Percentiles rank a stretch among this genome's conserved stretches.
These are phyloP conservation scores for Neurospora crassa DNA, from an alignment of 2,329 filamentous ascomycete species.

Conservation along the genomic window DNA sequence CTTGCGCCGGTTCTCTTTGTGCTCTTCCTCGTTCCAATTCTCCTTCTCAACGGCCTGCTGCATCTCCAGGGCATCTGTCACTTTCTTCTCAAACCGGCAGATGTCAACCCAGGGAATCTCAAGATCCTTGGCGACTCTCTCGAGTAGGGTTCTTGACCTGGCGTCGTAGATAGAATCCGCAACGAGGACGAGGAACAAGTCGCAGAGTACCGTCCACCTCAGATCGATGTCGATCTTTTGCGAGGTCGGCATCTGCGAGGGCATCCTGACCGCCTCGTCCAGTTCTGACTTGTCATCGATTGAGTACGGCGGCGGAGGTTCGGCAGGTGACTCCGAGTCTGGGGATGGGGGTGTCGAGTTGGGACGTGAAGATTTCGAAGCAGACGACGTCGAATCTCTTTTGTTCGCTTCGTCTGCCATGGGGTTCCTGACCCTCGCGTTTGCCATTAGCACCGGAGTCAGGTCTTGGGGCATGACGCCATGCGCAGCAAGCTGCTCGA, in stretches of 20 bases:
- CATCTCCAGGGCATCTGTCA: slow-evolving; percentile 96
- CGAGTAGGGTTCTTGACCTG: slow-evolving; percentile 74
- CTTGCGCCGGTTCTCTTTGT: slow-evolving; percentile 81
- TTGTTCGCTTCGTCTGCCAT: slow-evolving; percentile 47
- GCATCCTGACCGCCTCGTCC: slow-evolving; percentile 70
- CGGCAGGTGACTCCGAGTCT: slow-evolving; percentile 36
- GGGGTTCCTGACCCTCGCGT: slow-evolving; percentile 86
- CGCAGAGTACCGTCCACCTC: slow-evolving; percentile 93
- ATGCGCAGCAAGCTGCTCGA: slow-evolving; percentile 90
- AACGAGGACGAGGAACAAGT: slow-evolving; percentile 90
- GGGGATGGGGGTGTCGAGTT: slow-evolving; percentile 19
- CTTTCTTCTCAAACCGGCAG: slow-evolving; percentile 90
- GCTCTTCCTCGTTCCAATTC: slow-evolving; percentile 94
- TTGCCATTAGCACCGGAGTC: slow-evolving; percentile 79
- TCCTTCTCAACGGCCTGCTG: slow-evolving; percentile 90
- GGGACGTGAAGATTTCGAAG: slow-evolving; percentile 19
- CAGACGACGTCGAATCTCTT: slow-evolving; percentile 12
- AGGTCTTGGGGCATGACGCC: slow-evolving; percentile 79
- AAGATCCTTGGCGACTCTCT: slow-evolving; percentile 71
- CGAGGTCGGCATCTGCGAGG: slow-evolving; percentile 71
- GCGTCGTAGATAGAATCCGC: slow-evolving; percentile 92
- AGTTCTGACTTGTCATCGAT: slow-evolving; percentile 62
- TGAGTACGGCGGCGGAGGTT: slow-evolving; percentile 50
- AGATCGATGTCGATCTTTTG: slow-evolving; percentile 90
- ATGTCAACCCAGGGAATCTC: slow-evolving; percentile 87